Percentiles rank a stretch among this genome's conserved stretches.
These are phyloP conservation scores for Coniochaeta ligniaria DNA, from an alignment of 2,329 filamentous ascomycete species.

Conservation along the genomic window DNA sequence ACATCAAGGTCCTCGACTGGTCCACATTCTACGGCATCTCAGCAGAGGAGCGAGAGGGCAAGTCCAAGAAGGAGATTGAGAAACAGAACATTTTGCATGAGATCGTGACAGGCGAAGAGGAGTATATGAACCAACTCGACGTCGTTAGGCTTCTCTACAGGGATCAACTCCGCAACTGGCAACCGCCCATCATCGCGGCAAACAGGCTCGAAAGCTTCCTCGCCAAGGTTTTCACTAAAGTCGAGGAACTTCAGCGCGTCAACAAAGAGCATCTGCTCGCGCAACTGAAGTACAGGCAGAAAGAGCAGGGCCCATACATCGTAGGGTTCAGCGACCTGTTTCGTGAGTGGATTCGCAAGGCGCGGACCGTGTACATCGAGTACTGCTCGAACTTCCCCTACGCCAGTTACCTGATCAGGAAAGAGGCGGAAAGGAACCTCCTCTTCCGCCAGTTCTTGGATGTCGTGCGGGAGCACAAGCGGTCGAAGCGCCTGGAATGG, in stretches of 20 bases:
- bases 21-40: constrained; percentile 79
- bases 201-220: constrained; percentile 76
- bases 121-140: constrained; percentile 82
- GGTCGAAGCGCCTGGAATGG: constrained; percentile 81
- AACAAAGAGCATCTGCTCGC: constrained; percentile 90
- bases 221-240: constrained; percentile 79
- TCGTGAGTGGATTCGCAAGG: constrained; percentile 96
- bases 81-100: constrained; percentile 93
- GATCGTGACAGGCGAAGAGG: constrained; percentile 87
- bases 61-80: constrained; percentile 80
- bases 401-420: constrained; percentile 74
- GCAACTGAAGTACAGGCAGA: constrained; percentile 92
- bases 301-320: constrained; percentile 94
- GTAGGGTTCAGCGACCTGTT: constrained; percentile 94
- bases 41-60: constrained; percentile 64
- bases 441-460: constrained; percentile 84
- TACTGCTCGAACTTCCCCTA: constrained; percentile 85
- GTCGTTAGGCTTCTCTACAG: constrained; percentile 80
- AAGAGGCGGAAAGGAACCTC: constrained; percentile 77
- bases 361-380: constrained; percentile 79
- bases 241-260: constrained; percentile 79
- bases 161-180: constrained; percentile 64
- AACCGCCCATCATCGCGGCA: constrained; percentile 74
- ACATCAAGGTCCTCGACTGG: constrained; percentile 74
- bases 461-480: constrained; percentile 67